Base-by-base conservation (phyloP, 495 filamentous ascomycete species). In the Neurospora sp. region DNA sequence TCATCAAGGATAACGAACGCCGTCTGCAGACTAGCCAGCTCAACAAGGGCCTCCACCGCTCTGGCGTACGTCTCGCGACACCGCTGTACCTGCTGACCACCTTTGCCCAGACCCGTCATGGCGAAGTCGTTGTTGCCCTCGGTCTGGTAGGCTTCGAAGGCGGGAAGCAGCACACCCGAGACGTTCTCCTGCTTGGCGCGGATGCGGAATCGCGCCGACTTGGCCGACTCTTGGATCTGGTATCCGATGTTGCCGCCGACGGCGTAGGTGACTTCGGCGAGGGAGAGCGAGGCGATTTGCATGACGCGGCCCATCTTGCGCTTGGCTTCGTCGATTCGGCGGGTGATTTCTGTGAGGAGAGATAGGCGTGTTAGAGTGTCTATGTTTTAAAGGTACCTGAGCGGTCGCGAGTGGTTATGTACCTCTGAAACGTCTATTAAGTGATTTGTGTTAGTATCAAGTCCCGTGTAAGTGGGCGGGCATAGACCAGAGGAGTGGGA, bases 281-380 rank as follows among this genome's bases (percentile, higher is more conserved):
- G 88, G 4, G 96, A 98, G 82, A 99, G 97, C 38, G 96, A 94
- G 14, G 96, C 96, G 82, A 99, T 96, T 80, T 98, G 95, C 96
- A 99, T 98, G 16, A 99, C 96, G 14, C 96, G 91, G 60, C 96
- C 96, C 96, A 99, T 99, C 86, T 99, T 99, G 75, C 93, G 93
- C 84, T 99, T 99, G 38, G 96, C 96, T 82, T 98, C 95, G 85
- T 98, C 96, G 84, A 99, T 98, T 73, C 96, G 93, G 74, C 91
- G 88, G 72, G 96, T 98, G 78, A 99, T 99, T 79, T 99, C 96
- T 93, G 74, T 7, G 20, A 23, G 9, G 18, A 12, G 39, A 27
- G 74, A 74, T 37, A 74, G 74, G n/a, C 23, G 60, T 39, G 74
- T 72, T 35, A 41, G 70, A 8, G 70, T 54, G 23, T 40, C 18